Evolutionary conservation across 306 rosid genomes (phyloP).

Genomic region (Prunus kanzakura): DNA sequence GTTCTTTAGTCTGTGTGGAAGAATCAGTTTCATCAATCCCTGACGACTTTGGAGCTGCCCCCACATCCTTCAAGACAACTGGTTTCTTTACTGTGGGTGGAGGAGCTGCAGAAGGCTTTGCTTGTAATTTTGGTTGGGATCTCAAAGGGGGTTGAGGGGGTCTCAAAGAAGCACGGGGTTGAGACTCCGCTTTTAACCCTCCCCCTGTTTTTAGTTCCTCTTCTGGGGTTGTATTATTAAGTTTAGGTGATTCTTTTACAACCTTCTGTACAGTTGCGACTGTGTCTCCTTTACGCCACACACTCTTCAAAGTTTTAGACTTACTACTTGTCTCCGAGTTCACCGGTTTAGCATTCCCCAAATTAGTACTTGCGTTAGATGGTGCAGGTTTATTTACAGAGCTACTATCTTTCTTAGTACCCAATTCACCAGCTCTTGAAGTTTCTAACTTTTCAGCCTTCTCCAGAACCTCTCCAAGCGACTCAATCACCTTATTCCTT

Average conservation of each 20-base stretch:
- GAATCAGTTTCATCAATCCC: constrained; percentile 30
- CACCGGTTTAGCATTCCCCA: constrained; percentile 24
- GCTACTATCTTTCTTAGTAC: constrained; percentile 40
- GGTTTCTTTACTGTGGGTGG: constrained; percentile 54
- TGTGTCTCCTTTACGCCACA: constrained; percentile 95
- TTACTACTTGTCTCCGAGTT: constrained; percentile 29
- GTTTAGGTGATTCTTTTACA: constrained; percentile 54
- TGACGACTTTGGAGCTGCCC: constrained; percentile 38
- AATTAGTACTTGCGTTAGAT: constrained; percentile 30
- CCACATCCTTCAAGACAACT: constrained; percentile 75
- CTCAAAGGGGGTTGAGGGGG: constrained; percentile 46
- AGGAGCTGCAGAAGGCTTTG: constrained; percentile 65
- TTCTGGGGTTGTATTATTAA: constrained; percentile 30
- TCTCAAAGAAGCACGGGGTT: constrained; percentile 37
- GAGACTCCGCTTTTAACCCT: constrained; percentile 36
- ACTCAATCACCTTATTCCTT: constrained; percentile 76
- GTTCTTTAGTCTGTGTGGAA: constrained; percentile 45
- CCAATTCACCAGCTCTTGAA: constrained; percentile 27
- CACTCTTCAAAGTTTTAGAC: constrained; percentile 78
- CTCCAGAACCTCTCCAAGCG: constrained; percentile 94
- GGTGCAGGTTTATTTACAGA: constrained; percentile 42
- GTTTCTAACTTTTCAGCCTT: constrained; percentile 81
- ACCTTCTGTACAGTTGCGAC: constrained; percentile 63
- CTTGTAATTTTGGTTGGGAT: constrained; percentile 67
- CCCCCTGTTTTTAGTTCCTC: constrained; percentile 37